Evolutionary conservation across 768 basidiomycete genomes (phyloP).

Genomic region (Megacollybia marginata): DNA sequence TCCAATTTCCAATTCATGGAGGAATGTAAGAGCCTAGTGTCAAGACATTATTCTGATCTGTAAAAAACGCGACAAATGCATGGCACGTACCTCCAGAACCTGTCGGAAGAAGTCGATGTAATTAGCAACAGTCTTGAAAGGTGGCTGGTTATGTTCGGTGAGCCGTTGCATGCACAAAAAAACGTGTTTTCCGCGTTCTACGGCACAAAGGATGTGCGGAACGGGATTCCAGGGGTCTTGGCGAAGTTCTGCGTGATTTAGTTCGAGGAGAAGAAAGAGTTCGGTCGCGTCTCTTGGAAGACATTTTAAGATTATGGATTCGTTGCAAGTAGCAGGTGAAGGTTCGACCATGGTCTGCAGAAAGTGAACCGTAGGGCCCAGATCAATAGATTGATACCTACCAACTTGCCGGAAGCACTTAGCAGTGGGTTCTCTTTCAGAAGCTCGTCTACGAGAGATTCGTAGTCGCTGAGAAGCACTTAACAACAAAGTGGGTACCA

Average conservation of each 20-base stretch:
- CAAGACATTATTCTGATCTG: background rate
- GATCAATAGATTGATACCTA: slow-evolving; percentile 11
- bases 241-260: slow-evolving; percentile 37
- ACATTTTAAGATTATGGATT: slow-evolving; percentile 34
- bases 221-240: slow-evolving; percentile 49
- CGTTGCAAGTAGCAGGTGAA: slow-evolving; percentile 13
- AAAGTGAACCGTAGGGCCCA: background rate
- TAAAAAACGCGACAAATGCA: background rate
- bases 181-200: slow-evolving; percentile 32
- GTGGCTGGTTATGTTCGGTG: slow-evolving; percentile 35
- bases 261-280: slow-evolving; percentile 30
- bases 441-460: slow-evolving; percentile 23
- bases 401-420: slow-evolving; percentile 7
- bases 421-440: slow-evolving; percentile 15
- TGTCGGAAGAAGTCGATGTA: slow-evolving; percentile 47
- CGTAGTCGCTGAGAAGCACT: slow-evolving; percentile 19
- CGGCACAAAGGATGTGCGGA: slow-evolving; percentile 36
- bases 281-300: slow-evolving; percentile 28
- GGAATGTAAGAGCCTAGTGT: slow-evolving; percentile 36
- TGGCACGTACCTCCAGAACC: slow-evolving; percentile 33
- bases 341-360: slow-evolving; percentile 26
- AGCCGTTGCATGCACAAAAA: slow-evolving; percentile 33
- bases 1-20: slow-evolving; percentile 36
- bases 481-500: background rate
- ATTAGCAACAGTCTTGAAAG: slow-evolving; percentile 36